A percentile compares a stretch with the other conserved stretches of the same genome.
Conservation (phyloP, 768 basidiomycete genomes). For the Galerina sulciceps region DNA sequence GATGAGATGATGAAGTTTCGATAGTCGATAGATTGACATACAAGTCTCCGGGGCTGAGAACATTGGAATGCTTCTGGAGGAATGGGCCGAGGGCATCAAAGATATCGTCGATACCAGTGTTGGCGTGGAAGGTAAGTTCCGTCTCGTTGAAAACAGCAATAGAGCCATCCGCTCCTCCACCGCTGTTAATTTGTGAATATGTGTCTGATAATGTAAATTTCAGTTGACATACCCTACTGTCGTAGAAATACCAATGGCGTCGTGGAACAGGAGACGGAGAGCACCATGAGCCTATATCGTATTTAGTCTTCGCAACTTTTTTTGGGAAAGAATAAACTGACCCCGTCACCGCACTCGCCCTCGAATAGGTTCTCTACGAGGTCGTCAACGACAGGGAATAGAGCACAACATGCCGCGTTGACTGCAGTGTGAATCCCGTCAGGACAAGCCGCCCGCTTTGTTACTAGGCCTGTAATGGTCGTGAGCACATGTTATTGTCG, state of each 20-base stretch:
- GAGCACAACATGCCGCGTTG: conserved; percentile 30
- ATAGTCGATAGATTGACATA: not conserved
- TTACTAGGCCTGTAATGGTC: not conserved
- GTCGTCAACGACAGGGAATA: conserved; percentile 29
- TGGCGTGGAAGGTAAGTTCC: not conserved
- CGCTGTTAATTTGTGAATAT: not conserved
- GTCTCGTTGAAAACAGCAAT: conserved; percentile 1
- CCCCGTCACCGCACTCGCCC: conserved; percentile 29
- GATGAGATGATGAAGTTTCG: too few species aligned
- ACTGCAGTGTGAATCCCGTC: conserved; percentile 29
- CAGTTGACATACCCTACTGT: conserved; percentile 25
- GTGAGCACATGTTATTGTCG: not conserved
- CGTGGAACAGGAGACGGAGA: conserved; percentile 43
- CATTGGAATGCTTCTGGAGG: conserved; percentile 5
- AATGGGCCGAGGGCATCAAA: conserved; percentile 6
- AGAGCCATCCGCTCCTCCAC: conserved; percentile 6
- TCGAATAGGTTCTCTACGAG: conserved; percentile 30
- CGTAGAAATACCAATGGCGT: conserved; percentile 46
- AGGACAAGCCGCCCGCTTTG: conserved; percentile 30
- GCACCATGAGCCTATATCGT: conserved; percentile 29
- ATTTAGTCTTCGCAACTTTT: not conserved
- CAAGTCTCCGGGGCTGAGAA: conserved; percentile 18
- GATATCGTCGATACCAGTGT: conserved; percentile 1
- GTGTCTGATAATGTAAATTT: too few species aligned
- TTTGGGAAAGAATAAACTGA: not conserved